Conservation (phyloP, 805 yeast species). For the Saccharomyces mikatae region DNA sequence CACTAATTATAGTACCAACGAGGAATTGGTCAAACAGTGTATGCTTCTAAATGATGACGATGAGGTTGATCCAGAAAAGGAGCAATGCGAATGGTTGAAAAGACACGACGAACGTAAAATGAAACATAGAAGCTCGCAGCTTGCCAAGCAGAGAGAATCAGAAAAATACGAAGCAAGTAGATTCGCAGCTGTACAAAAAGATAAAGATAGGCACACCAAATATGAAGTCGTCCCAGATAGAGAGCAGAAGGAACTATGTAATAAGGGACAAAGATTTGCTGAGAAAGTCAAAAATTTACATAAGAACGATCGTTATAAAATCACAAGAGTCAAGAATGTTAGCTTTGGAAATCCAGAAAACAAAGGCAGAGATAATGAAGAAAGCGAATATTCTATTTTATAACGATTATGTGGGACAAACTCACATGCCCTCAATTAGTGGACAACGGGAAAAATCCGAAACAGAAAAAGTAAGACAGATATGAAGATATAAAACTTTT, state of each 20-base stretch:
- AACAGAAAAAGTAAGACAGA: neutral
- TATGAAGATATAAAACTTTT: neutral
- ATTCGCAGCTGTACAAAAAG: slow-evolving; percentile 2
- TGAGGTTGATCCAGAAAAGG: slow-evolving; percentile 16
- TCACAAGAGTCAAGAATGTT: slow-evolving; percentile 5
- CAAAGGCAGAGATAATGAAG: slow-evolving; percentile 2
- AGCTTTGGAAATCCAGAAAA: slow-evolving; percentile 1
- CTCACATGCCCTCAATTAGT: neutral
- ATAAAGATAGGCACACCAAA: neutral
- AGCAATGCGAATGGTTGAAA: slow-evolving; percentile 16
- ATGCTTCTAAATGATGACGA: slow-evolving; percentile 24
- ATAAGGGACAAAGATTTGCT: neutral
- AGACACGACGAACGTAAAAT: slow-evolving; percentile 17
- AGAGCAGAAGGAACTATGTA: neutral
- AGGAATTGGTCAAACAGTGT: slow-evolving; percentile 16
- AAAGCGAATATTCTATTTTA: slow-evolving; percentile 18
- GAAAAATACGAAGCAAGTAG: slow-evolving; percentile 22
- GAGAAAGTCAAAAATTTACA: neutral
- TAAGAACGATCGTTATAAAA: slow-evolving; percentile 3
- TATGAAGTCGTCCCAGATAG: neutral
- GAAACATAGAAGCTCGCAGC: slow-evolving; percentile 14
- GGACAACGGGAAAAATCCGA: neutral
- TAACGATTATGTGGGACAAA: neutral
- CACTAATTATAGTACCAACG: slow-evolving; percentile 20
- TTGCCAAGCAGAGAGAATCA: slow-evolving; percentile 20